Base-by-base conservation (phyloP, 2,329 filamentous ascomycete genomes). In the Westerdykella ornata region DNA sequence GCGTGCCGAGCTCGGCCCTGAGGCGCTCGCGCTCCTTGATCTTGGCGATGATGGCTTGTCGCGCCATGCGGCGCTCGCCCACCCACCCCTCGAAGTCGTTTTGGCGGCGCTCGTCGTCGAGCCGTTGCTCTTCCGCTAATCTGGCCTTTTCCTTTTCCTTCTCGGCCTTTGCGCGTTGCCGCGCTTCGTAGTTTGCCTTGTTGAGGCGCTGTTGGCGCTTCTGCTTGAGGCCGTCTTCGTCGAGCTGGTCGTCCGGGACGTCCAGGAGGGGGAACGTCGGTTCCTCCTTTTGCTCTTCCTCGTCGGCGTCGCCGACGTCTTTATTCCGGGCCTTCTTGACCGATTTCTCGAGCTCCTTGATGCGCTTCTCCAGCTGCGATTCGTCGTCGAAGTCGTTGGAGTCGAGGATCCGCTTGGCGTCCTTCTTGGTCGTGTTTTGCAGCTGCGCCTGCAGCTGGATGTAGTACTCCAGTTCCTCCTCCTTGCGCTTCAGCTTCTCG, bases 11-110 rank as follows among this genome's bases (percentile, higher is more conserved):
- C 60, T 98, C 92, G 33, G 88, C 87, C 69, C 95, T 96, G 46
- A 96, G 77, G 14, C 89, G 81, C 57, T 97, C 88, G 39, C 88
- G 83, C 53, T 97, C 90, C 66, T 94, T 96, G 66, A 98, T 94
- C 66, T 81, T 88, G 57, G 87, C 73, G 6, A 84, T 76, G 2
- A 95, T 73, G 16, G 78, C 77, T 53, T 77, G 72, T 35, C 88
- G 83, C 16, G 84, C 84, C 38, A 80, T 74, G 37, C 88, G 79
- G 53, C 88, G 83, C 61, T 94, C 88, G 32, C 82, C 79, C 13
- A 98, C 77, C 92, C 92, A 98, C 36, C 73, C 75, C 41, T 94
- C 87, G 11, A 94, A 79, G 58, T 97, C 78, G 44, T 84, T 88
- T 52, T 88, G 83, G 30, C 92, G 81, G 39, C 83, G 81, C 58